phyloP scores from a whole-genome alignment of 345 rosid species.

The Mallotus nudiflorus region DNA sequence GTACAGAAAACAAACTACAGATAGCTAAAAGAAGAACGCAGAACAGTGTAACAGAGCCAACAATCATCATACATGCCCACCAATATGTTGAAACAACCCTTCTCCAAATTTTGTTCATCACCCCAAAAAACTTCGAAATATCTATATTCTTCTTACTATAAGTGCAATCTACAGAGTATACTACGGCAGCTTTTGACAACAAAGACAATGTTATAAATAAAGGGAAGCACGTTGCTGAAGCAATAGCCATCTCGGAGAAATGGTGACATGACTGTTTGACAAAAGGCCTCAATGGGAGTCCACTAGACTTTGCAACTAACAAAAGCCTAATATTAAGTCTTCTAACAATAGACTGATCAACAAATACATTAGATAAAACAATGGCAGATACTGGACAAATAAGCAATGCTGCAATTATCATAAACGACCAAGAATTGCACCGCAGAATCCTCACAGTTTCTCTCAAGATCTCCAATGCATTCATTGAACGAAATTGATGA shows the following conservation, averaged over 20 bases:
- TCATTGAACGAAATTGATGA: constrained; percentile 58
- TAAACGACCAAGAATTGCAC: constrained; percentile 59
- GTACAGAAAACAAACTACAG: constrained; percentile 51
- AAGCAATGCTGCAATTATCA: constrained; percentile 54
- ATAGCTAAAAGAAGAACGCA: constrained; percentile 57
- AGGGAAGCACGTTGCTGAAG: constrained; percentile 74
- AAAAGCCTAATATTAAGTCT: constrained; percentile 57
- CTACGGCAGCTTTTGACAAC: constrained; percentile 68
- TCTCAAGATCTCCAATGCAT: constrained; percentile 80
- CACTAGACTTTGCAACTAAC: constrained; percentile 68
- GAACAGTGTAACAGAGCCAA: constrained; percentile 64
- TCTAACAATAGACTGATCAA: constrained; percentile 63
- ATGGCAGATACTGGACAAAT: constrained; percentile 85
- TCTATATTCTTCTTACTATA: constrained; percentile 57
- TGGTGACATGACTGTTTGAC: constrained; percentile 63
- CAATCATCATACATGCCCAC: constrained; percentile 61
- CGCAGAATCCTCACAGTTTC: constrained; percentile 86
- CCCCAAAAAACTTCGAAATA: constrained; percentile 45
- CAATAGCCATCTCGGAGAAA: constrained; percentile 65
- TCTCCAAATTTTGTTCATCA: constrained; percentile 61
- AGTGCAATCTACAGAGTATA: constrained; percentile 82
- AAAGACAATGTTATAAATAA: constrained; percentile 60
- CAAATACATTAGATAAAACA: constrained; percentile 61
- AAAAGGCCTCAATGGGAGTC: constrained; percentile 65
- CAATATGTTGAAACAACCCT: constrained; percentile 62